phyloP scores from a whole-genome alignment of 805 yeast genomes.

The Metschnikowia continentalis region DNA sequence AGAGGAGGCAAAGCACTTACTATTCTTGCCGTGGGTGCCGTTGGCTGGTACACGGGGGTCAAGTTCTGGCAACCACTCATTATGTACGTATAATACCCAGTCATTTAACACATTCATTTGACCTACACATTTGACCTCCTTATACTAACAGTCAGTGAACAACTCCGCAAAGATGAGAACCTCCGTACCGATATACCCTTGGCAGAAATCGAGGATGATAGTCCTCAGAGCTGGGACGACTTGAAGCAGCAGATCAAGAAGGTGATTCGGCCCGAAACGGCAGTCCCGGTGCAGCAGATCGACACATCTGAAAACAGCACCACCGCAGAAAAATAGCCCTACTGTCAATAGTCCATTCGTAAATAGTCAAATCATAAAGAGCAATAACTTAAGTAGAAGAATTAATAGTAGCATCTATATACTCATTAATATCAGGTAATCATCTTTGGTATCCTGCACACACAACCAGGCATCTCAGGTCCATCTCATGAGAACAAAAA shows the following conservation, averaged over 20 bases:
- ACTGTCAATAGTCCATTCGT: background rate
- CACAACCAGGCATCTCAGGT: background rate
- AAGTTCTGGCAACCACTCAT: slow-evolving; percentile 73
- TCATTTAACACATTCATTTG: background rate
- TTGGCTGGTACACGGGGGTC: slow-evolving; percentile 48
- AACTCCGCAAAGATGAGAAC: slow-evolving; percentile 59
- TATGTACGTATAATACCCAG: slow-evolving; percentile 42
- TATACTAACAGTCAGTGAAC: slow-evolving; percentile 41
- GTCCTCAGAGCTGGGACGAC: slow-evolving; percentile 38
- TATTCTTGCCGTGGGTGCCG: slow-evolving; percentile 21
- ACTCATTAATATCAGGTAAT: background rate
- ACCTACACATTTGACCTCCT: background rate
- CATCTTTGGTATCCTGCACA: background rate
- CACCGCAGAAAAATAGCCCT: too few species aligned
- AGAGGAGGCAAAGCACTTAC: slow-evolving; percentile 24
- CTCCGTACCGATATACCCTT: slow-evolving; percentile 57
- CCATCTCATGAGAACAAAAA: slow-evolving; percentile 3
- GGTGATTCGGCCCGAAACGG: slow-evolving; percentile 27
- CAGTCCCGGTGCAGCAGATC: background rate
- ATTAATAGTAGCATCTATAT: too few species aligned
- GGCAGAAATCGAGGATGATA: slow-evolving; percentile 38
- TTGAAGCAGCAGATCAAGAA: slow-evolving; percentile 28
- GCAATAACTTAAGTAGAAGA: too few species aligned
- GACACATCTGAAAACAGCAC: background rate
- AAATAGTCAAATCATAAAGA: too few species aligned